A percentile compares a stretch with the other conserved stretches of the same genome.
phyloP scores from a whole-genome alignment of 225 moss, liverwort and hornwort genomes.

The Rhytidiadelphus loreus region DNA sequence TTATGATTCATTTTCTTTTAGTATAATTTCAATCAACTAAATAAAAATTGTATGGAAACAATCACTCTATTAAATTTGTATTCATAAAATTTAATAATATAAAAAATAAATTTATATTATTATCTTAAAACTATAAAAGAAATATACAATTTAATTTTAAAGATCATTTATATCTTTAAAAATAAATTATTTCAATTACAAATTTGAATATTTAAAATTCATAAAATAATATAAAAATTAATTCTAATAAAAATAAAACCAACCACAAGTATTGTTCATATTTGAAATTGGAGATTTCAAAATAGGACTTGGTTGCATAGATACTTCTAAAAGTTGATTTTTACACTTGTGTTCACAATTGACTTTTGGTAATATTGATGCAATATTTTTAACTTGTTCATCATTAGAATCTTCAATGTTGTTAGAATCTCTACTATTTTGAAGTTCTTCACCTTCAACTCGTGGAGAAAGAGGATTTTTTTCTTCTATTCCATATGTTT shows the following conservation, averaged over 20 bases:
- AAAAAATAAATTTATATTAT: no score
- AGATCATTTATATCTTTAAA: no score
- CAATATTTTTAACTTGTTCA: neutral
- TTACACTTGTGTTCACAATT: neutral
- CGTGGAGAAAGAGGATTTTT: neutral
- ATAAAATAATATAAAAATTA: no score
- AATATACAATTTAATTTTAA: neutral
- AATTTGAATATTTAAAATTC: neutral
- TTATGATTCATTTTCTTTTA: neutral
- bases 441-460: neutral
- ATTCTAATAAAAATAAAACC: neutral
- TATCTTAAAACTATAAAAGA: no score
- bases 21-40: neutral
- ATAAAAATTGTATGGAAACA: neutral
- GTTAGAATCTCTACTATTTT: neutral
- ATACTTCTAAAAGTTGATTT: neutral
- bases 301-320: neutral
- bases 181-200: neutral
- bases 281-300: neutral
- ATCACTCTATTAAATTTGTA: no score
- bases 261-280: neutral
- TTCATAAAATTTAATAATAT: no score
- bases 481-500: neutral
- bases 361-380: neutral
- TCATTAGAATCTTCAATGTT: neutral